Conservation (phyloP, 2,329 filamentous ascomycete genomes). For the Fusarium tupiense region DNA sequence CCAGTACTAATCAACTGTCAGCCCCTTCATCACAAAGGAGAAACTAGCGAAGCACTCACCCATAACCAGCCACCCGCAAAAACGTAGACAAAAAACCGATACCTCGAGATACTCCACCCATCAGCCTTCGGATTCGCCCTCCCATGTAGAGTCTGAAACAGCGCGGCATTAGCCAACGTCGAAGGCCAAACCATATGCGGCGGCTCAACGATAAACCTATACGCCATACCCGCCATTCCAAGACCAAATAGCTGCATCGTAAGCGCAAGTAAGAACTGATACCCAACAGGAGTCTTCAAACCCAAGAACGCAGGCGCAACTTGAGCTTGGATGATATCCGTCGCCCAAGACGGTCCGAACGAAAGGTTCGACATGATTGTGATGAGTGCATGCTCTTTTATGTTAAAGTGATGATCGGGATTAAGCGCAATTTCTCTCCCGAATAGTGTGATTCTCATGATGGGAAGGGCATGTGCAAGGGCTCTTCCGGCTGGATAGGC, state of each 20-base stretch:
- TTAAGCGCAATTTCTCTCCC: background rate
- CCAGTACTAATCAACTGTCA: background rate
- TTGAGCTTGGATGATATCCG: background rate
- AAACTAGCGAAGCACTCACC: background rate
- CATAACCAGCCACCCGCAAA: background rate
- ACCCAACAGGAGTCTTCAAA: background rate
- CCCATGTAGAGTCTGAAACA: conserved; percentile 2
- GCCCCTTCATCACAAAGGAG: too few species aligned
- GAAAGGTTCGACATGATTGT: conserved; percentile 5
- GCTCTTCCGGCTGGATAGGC: background rate
- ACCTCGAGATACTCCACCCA: background rate
- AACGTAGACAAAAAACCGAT: background rate
- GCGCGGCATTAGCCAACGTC: background rate
- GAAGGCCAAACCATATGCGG: conserved; percentile 2
- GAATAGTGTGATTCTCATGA: background rate
- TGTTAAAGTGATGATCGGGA: conserved; percentile 1
- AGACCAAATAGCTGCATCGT: background rate
- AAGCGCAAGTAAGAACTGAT: background rate
- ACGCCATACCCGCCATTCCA: conserved; percentile 4
- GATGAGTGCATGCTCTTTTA: background rate
- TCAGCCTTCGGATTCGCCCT: background rate
- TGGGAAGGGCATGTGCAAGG: background rate
- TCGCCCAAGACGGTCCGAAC: background rate
- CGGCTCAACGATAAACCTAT: background rate
- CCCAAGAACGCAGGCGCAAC: background rate